A percentile compares a stretch with the other conserved stretches of the same genome.
Conservation (phyloP, 2,329 filamentous ascomycete species). For the Pseudopithomyces chartarum region DNA sequence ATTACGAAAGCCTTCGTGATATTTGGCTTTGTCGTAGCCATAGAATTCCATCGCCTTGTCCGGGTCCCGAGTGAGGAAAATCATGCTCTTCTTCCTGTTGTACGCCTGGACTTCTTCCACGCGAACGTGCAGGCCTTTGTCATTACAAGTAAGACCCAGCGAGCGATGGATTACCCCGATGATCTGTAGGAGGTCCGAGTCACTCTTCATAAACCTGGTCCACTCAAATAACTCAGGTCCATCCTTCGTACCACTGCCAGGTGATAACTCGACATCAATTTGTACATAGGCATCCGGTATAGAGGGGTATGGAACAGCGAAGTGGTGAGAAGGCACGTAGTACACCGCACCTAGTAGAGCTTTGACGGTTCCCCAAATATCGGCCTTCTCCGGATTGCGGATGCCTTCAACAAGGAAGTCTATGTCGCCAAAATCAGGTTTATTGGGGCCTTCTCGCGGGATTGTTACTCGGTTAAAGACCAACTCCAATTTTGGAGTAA, state of each 20-base stretch:
- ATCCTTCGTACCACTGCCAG: conserved; percentile 34
- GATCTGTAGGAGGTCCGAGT: conserved; percentile 73
- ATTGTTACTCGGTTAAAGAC: conserved; percentile 62
- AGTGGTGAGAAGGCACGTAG: conserved; percentile 33
- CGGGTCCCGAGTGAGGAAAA: conserved; percentile 66
- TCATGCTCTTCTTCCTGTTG: conserved; percentile 61
- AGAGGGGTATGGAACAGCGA: conserved; percentile 57
- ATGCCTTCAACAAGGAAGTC: conserved; percentile 65
- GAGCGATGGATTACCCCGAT: conserved; percentile 67
- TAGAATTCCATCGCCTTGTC: conserved; percentile 65
- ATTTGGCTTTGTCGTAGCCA: conserved; percentile 59
- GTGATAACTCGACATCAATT: conserved; percentile 68
- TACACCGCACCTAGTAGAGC: conserved; percentile 53
- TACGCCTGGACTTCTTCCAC: conserved; percentile 69
- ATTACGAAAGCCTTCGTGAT: conserved; percentile 60
- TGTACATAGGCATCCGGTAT: conserved; percentile 60
- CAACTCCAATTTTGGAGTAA: conserved; percentile 53
- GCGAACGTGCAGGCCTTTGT: conserved; percentile 67
- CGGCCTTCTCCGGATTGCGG: conserved; percentile 15
- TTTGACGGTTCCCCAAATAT: conserved; percentile 41
- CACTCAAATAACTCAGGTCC: conserved; percentile 55
- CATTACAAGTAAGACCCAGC: conserved; percentile 69
- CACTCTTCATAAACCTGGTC: conserved; percentile 70
- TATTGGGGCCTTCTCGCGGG: conserved; percentile 72
- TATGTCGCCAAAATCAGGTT: conserved; percentile 72